Conservation (phyloP, 352 stramenopile species). For the Achlya hypogyna region DNA sequence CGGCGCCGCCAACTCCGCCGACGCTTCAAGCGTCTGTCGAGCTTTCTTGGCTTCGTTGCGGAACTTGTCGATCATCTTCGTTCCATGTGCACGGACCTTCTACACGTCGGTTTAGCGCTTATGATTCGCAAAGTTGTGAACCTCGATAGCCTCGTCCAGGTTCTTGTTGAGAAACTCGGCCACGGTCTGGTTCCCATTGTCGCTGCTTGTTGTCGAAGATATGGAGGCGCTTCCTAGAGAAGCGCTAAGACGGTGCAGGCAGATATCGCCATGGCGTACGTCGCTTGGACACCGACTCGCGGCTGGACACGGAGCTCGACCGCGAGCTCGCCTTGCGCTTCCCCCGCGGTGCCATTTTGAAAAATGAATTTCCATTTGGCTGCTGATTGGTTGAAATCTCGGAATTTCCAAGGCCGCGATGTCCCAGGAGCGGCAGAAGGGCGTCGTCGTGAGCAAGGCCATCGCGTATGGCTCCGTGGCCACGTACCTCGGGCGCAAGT, state of each 20-base stretch:
- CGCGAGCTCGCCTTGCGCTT: slow-evolving; percentile 35
- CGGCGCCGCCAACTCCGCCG: not conserved
- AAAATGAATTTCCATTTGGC: slow-evolving; percentile 16
- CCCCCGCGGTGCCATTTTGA: slow-evolving; percentile 23
- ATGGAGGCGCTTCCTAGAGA: slow-evolving; percentile 25
- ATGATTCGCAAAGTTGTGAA: not conserved
- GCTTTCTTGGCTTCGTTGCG: slow-evolving; percentile 39
- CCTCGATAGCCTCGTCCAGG: slow-evolving; percentile 22
- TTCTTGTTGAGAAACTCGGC: slow-evolving; percentile 21
- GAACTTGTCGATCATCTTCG: slow-evolving; percentile 36
- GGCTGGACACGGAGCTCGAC: not conserved
- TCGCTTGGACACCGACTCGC: not conserved
- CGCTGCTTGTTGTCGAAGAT: slow-evolving; percentile 13
- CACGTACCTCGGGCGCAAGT: slow-evolving; percentile 87
- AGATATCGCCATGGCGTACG: not conserved
- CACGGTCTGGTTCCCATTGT: slow-evolving; percentile 24
- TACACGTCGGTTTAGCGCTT: slow-evolving; percentile 15
- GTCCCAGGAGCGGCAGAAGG: slow-evolving; percentile 64
- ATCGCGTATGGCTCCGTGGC: slow-evolving; percentile 93
- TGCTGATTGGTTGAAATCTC: not conserved
- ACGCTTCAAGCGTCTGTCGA: slow-evolving; percentile 33
- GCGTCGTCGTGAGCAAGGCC: slow-evolving; percentile 84
- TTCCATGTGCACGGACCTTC: slow-evolving; percentile 53
- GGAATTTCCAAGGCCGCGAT: slow-evolving; percentile 31
- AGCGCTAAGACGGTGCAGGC: not conserved